These are phyloP conservation scores for Echria macrotheca DNA, from an alignment of 495 filamentous ascomycete genomes.

Conservation along the genomic window DNA sequence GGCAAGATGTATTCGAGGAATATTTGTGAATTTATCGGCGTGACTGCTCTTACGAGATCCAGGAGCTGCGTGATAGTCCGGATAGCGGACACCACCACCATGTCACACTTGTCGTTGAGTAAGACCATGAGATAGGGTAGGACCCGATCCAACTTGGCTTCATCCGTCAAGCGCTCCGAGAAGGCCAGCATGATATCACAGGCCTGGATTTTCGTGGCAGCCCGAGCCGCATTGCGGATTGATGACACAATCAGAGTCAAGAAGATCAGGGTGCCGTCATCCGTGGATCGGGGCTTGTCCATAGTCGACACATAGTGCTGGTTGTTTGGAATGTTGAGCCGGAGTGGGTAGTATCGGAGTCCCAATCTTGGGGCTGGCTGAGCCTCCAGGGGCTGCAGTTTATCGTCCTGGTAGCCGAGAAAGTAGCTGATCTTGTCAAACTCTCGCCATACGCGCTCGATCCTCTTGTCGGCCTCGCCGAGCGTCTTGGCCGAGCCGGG, in stretches of 20 bases:
- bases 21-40: conserved; percentile 90
- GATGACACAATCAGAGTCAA: conserved; percentile 82
- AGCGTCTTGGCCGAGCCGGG: conserved; percentile 60
- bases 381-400: conserved; percentile 25
- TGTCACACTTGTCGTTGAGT: conserved; percentile 71
- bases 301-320: conserved; percentile 55
- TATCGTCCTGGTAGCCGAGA: conserved; percentile 61
- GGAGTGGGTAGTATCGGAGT: conserved; percentile 61
- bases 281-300: conserved; percentile 42
- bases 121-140: conserved; percentile 82
- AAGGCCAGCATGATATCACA: conserved; percentile 93
- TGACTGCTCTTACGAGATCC: conserved; percentile 78
- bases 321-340: conserved; percentile 82
- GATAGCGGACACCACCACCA: conserved; percentile 79
- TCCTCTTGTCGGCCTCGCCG: conserved; percentile 84
- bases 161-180: conserved; percentile 84
- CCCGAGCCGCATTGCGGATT: conserved; percentile 79
- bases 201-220: conserved; percentile 79
- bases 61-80: conserved; percentile 82
- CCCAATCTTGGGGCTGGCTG: conserved; percentile 39
- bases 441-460: conserved; percentile 85
- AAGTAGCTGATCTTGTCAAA: conserved; percentile 98
- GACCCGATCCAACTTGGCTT: conserved; percentile 92
- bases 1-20: conserved; percentile 95
- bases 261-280: conserved; percentile 93